Evolutionary conservation across 1,284 basidiomycete species (phyloP).

Genomic region (Mycena sp.): DNA sequence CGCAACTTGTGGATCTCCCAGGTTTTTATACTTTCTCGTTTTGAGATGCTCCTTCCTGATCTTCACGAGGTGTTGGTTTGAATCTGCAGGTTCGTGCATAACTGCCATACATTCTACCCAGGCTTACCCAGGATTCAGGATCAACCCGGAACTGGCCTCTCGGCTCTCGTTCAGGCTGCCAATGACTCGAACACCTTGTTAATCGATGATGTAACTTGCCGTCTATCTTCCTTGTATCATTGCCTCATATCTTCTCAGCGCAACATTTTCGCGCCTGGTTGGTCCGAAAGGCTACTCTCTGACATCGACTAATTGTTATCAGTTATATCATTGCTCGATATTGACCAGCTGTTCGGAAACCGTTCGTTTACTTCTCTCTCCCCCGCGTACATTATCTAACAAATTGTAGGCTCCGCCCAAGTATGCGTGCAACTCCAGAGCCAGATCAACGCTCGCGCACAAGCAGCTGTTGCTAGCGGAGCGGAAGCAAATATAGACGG

Average conservation of each 20-base stretch:
- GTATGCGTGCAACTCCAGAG: conserved; percentile 2
- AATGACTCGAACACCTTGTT: conserved; percentile 21
- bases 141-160: conserved; percentile 32
- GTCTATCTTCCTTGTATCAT: not conserved
- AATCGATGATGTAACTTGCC: conserved; percentile 26
- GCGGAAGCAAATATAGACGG: conserved; percentile 16
- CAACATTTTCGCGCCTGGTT: conserved; percentile 34
- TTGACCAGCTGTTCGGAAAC: conserved; percentile 37
- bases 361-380: not conserved
- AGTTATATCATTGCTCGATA: conserved; percentile 37
- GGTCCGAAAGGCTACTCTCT: not conserved
- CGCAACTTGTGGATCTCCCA: conserved; percentile 36
- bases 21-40: conserved; percentile 5
- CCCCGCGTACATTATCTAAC: not conserved
- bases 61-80: conserved; percentile 27
- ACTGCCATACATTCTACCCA: not conserved
- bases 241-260: conserved; percentile 5
- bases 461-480: conserved; percentile 15
- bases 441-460: conserved; percentile 1
- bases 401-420: not conserved
- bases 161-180: conserved; percentile 29
- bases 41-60: not conserved
- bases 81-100: conserved; percentile 26
- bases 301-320: not conserved
- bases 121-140: conserved; percentile 18